phyloP scores from a whole-genome alignment of 2,329 filamentous ascomycete species.

The Tothia fuscella region DNA sequence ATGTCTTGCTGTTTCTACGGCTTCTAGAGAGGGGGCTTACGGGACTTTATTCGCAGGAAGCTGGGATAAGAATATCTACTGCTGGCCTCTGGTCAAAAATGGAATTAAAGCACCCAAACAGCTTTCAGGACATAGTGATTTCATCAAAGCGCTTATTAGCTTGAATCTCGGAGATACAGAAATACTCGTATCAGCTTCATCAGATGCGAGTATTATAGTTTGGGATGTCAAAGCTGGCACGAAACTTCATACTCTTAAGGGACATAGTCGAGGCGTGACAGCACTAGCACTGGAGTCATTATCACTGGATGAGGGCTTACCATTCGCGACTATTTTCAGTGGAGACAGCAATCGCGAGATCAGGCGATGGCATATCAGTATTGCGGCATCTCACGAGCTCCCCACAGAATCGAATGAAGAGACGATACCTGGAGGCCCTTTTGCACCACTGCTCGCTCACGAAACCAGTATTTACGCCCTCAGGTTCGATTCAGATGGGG shows the following conservation, averaged over 20 bases:
- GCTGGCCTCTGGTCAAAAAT: too few species aligned
- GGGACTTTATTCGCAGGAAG: conserved; percentile 68
- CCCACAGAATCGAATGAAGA: conserved; percentile 1
- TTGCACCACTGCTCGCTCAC: conserved; percentile 55
- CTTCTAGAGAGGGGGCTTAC: conserved; percentile 2
- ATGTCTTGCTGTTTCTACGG: conserved; percentile 58
- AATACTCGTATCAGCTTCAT: conserved; percentile 34
- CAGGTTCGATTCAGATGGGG: conserved; percentile 57
- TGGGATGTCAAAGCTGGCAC: conserved; percentile 63
- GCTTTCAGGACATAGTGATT: conserved; percentile 73
- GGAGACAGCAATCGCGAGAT: conserved; percentile 55
- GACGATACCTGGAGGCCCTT: conserved; percentile 8
- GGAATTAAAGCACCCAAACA: conserved; percentile 38
- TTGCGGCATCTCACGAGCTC: conserved; percentile 43
- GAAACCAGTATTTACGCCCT: conserved; percentile 84
- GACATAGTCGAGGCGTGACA: conserved; percentile 67
- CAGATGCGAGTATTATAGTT: conserved; percentile 47
- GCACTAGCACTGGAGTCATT: conserved; percentile 64
- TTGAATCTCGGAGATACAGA: conserved; percentile 49
- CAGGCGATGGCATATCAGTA: conserved; percentile 58
- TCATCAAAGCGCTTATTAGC: conserved; percentile 70
- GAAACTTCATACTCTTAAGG: conserved; percentile 65
- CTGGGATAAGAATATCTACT: conserved; percentile 91
- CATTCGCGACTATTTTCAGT: conserved; percentile 47
- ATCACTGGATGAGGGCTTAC: conserved; percentile 27